phyloP scores from a whole-genome alignment of 495 filamentous ascomycete species.

The Rhizodiscina lignyota region DNA sequence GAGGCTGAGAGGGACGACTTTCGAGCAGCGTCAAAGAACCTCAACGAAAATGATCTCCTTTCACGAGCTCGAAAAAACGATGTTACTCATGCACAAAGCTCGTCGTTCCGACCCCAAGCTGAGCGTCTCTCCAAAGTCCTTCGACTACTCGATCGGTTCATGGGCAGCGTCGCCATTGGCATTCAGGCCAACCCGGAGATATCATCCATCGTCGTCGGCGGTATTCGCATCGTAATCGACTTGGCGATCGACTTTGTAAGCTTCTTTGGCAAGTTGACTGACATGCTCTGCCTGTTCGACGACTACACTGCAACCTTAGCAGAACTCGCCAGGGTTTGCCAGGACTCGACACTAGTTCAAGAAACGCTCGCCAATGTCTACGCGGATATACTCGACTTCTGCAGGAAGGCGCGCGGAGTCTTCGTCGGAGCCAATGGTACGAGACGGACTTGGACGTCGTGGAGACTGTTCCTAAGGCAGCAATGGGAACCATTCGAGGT shows the following conservation, averaged over 20 bases:
- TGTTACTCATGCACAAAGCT: slow-evolving; percentile 3
- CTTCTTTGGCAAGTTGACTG: slow-evolving; percentile 6
- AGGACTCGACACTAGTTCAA: background rate
- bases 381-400: no score
- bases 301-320: slow-evolving; percentile 3
- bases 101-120: slow-evolving; percentile 2
- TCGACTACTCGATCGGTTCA: slow-evolving; percentile 1
- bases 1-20: no score
- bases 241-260: slow-evolving; percentile 3
- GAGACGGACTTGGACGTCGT: no score
- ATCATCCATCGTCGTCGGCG: slow-evolving; percentile 3
- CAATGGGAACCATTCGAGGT: no score
- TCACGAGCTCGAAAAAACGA: slow-evolving; percentile 1
- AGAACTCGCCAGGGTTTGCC: slow-evolving; percentile 2
- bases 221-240: slow-evolving; percentile 2
- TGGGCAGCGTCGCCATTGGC: slow-evolving; percentile 2
- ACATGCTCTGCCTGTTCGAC: slow-evolving; percentile 5
- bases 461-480: no score
- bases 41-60: no score
- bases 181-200: slow-evolving; percentile 3
- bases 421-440: no score
- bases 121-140: slow-evolving; percentile 1
- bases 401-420: no score
- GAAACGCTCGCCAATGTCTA: slow-evolving; percentile 3
- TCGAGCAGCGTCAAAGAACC: no score